These are phyloP conservation scores for Claviceps paspali DNA, from an alignment of 2,329 filamentous ascomycete species.

Conservation along the genomic window DNA sequence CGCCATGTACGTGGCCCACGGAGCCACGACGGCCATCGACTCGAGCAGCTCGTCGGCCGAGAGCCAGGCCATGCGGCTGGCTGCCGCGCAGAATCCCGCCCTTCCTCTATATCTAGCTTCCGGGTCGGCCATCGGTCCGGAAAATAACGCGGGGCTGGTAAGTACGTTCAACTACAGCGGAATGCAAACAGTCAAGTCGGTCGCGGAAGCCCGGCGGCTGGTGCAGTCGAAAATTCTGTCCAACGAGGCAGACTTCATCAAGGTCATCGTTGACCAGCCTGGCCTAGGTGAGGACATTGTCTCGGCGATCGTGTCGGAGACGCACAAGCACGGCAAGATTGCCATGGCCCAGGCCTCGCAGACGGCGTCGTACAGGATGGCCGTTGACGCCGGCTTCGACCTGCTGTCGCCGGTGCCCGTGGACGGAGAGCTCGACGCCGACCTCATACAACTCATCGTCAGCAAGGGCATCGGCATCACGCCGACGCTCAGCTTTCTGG, in stretches of 20 bases:
- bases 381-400: slow-evolving; percentile 14
- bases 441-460: slow-evolving; percentile 6
- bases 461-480: slow-evolving; percentile 10
- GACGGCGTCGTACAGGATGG: slow-evolving; percentile 11
- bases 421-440: slow-evolving; percentile 12
- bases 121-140: slow-evolving; percentile 4
- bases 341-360: slow-evolving; percentile 14
- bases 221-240: background rate
- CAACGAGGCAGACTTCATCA: slow-evolving; percentile 14
- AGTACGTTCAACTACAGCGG: slow-evolving; percentile 1
- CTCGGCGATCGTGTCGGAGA: slow-evolving; percentile 10
- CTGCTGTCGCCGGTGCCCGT: slow-evolving; percentile 15
- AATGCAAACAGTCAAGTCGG: background rate
- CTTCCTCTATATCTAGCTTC: slow-evolving; percentile 7
- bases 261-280: slow-evolving; percentile 10
- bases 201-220: slow-evolving; percentile 3
- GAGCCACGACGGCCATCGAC: slow-evolving; percentile 8
- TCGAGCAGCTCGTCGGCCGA: slow-evolving; percentile 6
- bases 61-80: slow-evolving; percentile 4
- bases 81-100: background rate
- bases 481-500: slow-evolving; percentile 11
- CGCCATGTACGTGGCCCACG: slow-evolving; percentile 1
- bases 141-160: background rate
- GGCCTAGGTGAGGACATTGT: slow-evolving; percentile 12
- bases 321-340: slow-evolving; percentile 11